Evolutionary conservation across 129 eudicot species (phyloP).

Genomic region (Dittrichia graveolens): DNA sequence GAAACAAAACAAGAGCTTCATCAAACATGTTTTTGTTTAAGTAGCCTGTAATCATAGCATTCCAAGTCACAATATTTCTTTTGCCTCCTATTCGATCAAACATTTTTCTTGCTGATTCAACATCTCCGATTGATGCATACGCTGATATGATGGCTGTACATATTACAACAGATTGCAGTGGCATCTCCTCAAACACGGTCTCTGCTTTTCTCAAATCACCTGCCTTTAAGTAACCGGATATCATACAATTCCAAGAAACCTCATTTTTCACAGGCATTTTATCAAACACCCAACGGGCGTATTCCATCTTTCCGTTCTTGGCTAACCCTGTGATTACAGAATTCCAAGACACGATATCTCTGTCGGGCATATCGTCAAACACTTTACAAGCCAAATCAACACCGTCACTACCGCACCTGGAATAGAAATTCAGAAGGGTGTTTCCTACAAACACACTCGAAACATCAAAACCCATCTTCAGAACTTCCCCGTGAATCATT

Average conservation of each 20-base stretch:
- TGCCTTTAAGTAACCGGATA: conserved; percentile 54
- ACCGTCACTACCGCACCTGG: conserved; percentile 39
- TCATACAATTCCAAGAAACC: conserved; percentile 65
- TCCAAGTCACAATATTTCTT: conserved; percentile 65
- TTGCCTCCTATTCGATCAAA: conserved; percentile 52
- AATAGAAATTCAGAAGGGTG: conserved; percentile 49
- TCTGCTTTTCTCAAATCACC: conserved; percentile 50
- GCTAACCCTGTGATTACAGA: conserved; percentile 50
- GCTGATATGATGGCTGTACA: conserved; percentile 64
- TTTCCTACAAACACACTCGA: conserved; percentile 63
- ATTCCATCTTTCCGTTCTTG: conserved; percentile 49
- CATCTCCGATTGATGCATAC: conserved; percentile 41
- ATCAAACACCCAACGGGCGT: conserved; percentile 45
- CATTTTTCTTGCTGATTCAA: conserved; percentile 51
- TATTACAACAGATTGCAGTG: conserved; percentile 55
- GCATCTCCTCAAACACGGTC: conserved; percentile 48
- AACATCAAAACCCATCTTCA: conserved; percentile 51
- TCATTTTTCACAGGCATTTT: conserved; percentile 59
- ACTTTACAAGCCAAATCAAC: conserved; percentile 35
- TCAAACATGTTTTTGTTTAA: conserved; percentile 47
- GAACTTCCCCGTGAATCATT: conserved; percentile 48
- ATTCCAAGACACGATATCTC: conserved; percentile 69
- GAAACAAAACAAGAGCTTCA: conserved; percentile 53
- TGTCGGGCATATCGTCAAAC: conserved; percentile 61
- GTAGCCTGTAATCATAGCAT: conserved; percentile 68